Percentiles rank a stretch among this genome's conserved stretches.
Evolutionary conservation across 2,329 filamentous ascomycete genomes (phyloP).

Genomic region (Capronia coronata): DNA sequence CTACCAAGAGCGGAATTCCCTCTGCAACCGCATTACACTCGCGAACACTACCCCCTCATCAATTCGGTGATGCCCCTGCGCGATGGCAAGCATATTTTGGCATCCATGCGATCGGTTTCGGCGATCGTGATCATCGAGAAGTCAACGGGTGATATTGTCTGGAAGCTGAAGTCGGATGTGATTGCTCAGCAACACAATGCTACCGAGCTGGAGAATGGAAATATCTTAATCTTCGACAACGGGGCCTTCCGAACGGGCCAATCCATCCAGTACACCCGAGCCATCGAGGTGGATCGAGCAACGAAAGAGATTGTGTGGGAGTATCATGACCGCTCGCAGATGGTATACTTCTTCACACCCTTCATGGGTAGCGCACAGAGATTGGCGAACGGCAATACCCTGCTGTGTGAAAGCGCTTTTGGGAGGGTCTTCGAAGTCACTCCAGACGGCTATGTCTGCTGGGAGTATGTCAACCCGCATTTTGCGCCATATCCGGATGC

Average conservation of each 20-base stretch:
- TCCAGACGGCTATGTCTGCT: constrained; percentile 36
- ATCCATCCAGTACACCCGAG: constrained; percentile 40
- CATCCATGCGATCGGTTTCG: constrained; percentile 40
- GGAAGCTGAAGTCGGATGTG: constrained; percentile 38
- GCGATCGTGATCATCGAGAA: constrained; percentile 41
- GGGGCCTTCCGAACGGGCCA: constrained; percentile 39
- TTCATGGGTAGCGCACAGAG: constrained; percentile 45
- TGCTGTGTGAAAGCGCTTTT: constrained; percentile 41
- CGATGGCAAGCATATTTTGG: constrained; percentile 39
- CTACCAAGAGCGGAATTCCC: constrained; percentile 37
- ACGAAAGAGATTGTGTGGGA: constrained; percentile 42
- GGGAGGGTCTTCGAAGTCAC: constrained; percentile 44
- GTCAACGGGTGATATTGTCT: constrained; percentile 38
- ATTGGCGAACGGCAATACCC: constrained; percentile 38
- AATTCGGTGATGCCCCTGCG: constrained; percentile 38
- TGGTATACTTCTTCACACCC: constrained; percentile 41
- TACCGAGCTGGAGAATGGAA: constrained; percentile 38
- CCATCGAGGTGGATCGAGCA: constrained; percentile 37
- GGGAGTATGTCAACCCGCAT: constrained; percentile 42
- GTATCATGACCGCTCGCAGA: constrained; percentile 37
- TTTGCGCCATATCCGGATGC: constrained; percentile 36
- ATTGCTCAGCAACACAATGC: constrained; percentile 44
- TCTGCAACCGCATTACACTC: constrained; percentile 38
- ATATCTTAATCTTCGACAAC: constrained; percentile 45
- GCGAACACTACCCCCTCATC: constrained; percentile 43